These are phyloP conservation scores for Lolium multiflorum DNA, from an alignment of 176 grass and related monocot genomes.

Conservation along the genomic window DNA sequence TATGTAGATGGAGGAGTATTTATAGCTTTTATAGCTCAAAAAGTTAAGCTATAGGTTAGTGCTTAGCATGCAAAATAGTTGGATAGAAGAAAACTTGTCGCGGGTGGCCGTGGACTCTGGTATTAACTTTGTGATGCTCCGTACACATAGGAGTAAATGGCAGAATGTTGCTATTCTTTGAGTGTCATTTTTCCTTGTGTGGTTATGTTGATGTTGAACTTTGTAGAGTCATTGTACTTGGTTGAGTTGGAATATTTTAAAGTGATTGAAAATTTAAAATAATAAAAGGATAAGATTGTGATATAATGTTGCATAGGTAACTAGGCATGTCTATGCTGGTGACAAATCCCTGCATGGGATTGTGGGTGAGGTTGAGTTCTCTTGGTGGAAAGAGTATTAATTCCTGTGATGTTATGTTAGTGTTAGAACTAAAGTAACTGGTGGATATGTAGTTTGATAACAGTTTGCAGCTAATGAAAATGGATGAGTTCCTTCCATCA, in stretches of 20 bases:
- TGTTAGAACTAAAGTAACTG: background rate
- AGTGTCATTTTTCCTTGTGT: background rate
- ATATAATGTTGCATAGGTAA: background rate
- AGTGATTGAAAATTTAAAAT: background rate
- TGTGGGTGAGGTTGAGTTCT: slow-evolving; percentile 4
- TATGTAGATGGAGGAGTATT: background rate
- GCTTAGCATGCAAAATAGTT: background rate
- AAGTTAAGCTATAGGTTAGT: background rate
- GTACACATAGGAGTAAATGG: background rate
- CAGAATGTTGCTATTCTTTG: background rate
- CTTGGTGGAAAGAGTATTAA: background rate
- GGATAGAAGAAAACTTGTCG: background rate
- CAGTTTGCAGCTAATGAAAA: background rate
- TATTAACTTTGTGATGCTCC: background rate
- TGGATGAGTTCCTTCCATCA: background rate
- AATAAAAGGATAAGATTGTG: background rate
- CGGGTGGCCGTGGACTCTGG: background rate
- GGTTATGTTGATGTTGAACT: background rate
- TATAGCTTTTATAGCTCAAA: background rate
- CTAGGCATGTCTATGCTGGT: background rate
- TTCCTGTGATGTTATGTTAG: background rate
- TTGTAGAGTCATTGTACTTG: background rate
- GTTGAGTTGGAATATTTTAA: background rate
- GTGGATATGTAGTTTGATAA: background rate
- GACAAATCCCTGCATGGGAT: background rate